Evolutionary conservation across 1,284 basidiomycete genomes (phyloP).

Genomic region (Apiotrichum siamense): DNA sequence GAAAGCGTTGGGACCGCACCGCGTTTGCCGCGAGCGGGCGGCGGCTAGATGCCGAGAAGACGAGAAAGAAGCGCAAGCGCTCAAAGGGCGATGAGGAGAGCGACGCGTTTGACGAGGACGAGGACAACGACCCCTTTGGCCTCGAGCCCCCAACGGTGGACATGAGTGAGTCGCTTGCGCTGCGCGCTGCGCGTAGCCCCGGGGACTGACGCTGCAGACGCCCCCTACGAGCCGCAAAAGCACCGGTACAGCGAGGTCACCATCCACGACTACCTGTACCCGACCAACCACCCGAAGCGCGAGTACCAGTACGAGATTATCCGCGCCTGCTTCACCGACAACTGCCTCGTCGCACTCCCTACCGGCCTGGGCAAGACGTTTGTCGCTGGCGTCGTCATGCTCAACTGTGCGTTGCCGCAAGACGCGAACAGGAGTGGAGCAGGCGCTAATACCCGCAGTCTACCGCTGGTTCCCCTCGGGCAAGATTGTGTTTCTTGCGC

Average conservation of each 20-base stretch:
- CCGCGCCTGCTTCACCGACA: constrained; percentile 77
- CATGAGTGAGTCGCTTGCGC: constrained; percentile 39
- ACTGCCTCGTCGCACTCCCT: constrained; percentile 89
- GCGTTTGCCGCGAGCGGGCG: constrained; percentile 70
- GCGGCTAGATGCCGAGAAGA: constrained; percentile 48
- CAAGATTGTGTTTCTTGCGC: constrained; percentile 91
- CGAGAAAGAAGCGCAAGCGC: constrained; percentile 39
- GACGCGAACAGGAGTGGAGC: neutral
- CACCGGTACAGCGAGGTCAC: constrained; percentile 74
- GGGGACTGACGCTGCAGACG: constrained; percentile 18
- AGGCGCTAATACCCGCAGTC: constrained; percentile 55
- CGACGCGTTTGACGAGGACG: constrained; percentile 34
- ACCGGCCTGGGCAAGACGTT: constrained; percentile 98
- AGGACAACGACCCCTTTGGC: constrained; percentile 58
- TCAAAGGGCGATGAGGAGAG: constrained; percentile 48
- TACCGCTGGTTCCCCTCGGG: constrained; percentile 92
- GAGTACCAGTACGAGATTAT: constrained; percentile 97
- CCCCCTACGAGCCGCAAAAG: constrained; percentile 56
- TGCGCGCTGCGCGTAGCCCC: neutral
- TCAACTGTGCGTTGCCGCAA: constrained; percentile 62
- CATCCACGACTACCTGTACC: constrained; percentile 84
- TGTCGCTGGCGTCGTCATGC: constrained; percentile 93
- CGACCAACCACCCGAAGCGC: constrained; percentile 78
- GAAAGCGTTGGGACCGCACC: constrained; percentile 79
- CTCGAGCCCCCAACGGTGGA: constrained; percentile 68